Evolutionary conservation across 495 filamentous ascomycete species (phyloP), one percentile per base, ranked within the genome.

Genomic region (Durotheca rogersii): DNA sequence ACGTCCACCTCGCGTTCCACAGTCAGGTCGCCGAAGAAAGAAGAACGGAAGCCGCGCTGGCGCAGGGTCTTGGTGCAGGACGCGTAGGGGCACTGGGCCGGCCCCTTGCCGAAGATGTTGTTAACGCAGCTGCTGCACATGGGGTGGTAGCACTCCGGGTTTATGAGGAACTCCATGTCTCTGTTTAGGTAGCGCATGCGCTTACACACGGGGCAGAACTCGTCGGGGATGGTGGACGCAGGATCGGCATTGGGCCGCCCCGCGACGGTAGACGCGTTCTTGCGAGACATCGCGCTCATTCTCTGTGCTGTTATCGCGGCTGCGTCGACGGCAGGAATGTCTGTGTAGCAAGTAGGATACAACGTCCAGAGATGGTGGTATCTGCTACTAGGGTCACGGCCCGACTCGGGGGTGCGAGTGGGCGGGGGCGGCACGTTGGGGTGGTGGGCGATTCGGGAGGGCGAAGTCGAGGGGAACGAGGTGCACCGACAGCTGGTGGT

Each of bases 61-160:
- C 93, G 88, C 4, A 97, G 74, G 0, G 92, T 96, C 55, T 84
- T 81, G 56, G 79, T 77, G 69, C 93, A 99, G 12, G 85, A 86
- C 0, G 90, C 85, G 47, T 95, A 86, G 4, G 93, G 93, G 58
- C 93, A 99, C 35, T 87, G 84, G 9, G 90, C 86, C 0, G 94
- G 93, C 0, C 93, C 92, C 16, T 84, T 82, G 17, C 86, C 86
- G 80, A 96, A 98, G 51, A 96, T 88, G 18, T 91, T 86, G 73
- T 90, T 88, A 39, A 97, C 92, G 75, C 93, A 97, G 25, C 85
- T 88, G 60, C 84, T 81, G 72, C 93, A 99, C 89, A 99, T 96
- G 53, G 87, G 88, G 79, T 99, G 93, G 77, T 97, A 99, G 79
- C 93, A 99, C 74, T 94, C 89, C 12, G 92, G 88, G 69, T 96